Conservation (phyloP, 306 rosid species). For the Trifolium subterraneum region DNA sequence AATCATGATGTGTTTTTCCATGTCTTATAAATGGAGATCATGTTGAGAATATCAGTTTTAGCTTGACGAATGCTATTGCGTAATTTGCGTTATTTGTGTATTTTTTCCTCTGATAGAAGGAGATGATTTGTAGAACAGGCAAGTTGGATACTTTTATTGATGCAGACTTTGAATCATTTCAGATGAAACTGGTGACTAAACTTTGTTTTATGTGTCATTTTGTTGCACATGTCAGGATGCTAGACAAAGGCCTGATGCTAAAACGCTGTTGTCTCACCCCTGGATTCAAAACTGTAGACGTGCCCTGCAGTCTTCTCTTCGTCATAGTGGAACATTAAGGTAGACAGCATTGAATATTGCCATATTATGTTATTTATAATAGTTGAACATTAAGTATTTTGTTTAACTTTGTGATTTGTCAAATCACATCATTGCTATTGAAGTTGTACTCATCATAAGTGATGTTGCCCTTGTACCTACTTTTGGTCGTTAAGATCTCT, state of each 20-base stretch:
- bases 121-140: constrained; percentile 26
- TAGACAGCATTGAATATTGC: constrained; percentile 40
- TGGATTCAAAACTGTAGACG: constrained; percentile 91
- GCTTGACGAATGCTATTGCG: constrained; percentile 9
- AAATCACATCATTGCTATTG: constrained; percentile 15
- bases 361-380: constrained; percentile 33
- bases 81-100: constrained; percentile 34
- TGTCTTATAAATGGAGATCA: neutral
- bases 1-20: no score
- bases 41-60: constrained; percentile 2
- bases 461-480: neutral
- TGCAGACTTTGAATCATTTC: constrained; percentile 18
- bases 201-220: constrained; percentile 32
- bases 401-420: neutral
- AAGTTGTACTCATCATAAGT: neutral
- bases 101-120: constrained; percentile 4
- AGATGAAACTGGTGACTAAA: constrained; percentile 31
- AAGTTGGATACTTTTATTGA: constrained; percentile 30
- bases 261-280: constrained; percentile 92
- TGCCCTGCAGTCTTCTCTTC: constrained; percentile 88
- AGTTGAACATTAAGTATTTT: constrained; percentile 30
- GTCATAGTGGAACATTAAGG: constrained; percentile 92
- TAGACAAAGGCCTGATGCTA: constrained; percentile 99
- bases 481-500: neutral
- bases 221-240: constrained; percentile 79